phyloP scores from a whole-genome alignment of 139 green algal species.

The Zygnema cylindricum region DNA sequence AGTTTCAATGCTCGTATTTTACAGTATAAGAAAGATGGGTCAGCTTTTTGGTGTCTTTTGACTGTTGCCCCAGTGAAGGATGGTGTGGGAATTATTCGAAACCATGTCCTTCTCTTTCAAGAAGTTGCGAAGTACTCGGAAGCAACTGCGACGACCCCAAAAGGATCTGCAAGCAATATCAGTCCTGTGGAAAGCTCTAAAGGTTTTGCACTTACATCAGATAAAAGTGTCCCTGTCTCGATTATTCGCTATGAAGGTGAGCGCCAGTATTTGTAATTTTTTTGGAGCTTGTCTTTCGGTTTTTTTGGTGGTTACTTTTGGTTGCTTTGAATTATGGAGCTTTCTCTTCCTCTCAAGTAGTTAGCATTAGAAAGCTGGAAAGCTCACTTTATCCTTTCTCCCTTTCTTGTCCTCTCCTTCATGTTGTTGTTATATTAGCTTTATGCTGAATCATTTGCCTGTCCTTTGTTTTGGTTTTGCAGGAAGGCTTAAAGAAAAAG shows the following conservation, averaged over 20 bases:
- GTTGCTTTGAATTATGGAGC: no score
- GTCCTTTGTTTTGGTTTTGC: neutral
- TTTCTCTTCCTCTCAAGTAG: neutral
- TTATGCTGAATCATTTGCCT: no score
- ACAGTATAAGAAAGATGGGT: neutral
- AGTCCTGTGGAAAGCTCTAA: neutral
- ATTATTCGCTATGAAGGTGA: neutral
- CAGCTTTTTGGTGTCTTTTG: neutral
- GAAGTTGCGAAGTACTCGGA: neutral
- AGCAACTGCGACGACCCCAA: neutral
- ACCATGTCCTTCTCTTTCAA: conserved; percentile 9
- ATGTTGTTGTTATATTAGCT: no score
- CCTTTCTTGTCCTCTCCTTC: neutral
- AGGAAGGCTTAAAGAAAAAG: conserved; percentile 1
- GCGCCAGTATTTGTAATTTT: no score
- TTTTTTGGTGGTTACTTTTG: no score
- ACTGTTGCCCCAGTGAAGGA: conserved; percentile 22
- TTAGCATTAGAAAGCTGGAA: neutral
- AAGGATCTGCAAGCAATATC: neutral
- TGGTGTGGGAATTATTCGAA: neutral
- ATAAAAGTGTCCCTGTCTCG: neutral
- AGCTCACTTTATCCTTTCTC: no score
- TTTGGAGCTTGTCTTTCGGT: no score
- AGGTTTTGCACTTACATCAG: no score
- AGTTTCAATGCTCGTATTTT: neutral